A percentile compares a stretch with the other conserved stretches of the same genome.
Evolutionary conservation across 2,329 filamentous ascomycete genomes (phyloP).

Genomic region (Ploettnerulaceae sp.): DNA sequence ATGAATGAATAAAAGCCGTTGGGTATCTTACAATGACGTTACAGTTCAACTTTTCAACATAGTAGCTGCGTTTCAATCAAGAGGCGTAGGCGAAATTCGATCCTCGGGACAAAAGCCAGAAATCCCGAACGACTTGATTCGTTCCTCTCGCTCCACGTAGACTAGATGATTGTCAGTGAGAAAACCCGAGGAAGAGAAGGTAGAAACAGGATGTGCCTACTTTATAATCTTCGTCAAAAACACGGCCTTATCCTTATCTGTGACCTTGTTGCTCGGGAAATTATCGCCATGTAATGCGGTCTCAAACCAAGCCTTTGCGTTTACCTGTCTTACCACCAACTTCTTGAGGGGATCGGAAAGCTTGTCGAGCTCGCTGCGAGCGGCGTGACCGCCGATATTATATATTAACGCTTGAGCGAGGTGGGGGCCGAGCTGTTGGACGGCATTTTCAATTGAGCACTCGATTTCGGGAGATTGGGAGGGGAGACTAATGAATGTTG

Average conservation of each 20-base stretch:
- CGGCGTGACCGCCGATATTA: constrained; percentile 64
- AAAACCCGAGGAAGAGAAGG: neutral
- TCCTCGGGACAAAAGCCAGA: constrained; percentile 64
- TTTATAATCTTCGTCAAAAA: constrained; percentile 64
- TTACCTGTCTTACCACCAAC: constrained; percentile 52
- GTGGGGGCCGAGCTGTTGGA: constrained; percentile 56
- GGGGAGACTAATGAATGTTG: constrained; percentile 47
- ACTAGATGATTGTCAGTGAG: constrained; percentile 35
- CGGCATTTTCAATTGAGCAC: constrained; percentile 43
- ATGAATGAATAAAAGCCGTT: neutral
- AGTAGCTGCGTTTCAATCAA: too few species aligned
- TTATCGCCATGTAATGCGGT: constrained; percentile 48
- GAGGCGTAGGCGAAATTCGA: constrained; percentile 58
- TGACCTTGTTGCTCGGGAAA: constrained; percentile 53
- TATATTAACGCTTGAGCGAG: constrained; percentile 55
- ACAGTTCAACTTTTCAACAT: neutral
- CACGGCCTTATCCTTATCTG: constrained; percentile 52
- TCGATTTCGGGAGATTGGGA: constrained; percentile 34
- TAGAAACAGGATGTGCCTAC: constrained; percentile 37
- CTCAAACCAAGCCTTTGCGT: constrained; percentile 59
- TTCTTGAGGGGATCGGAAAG: constrained; percentile 68
- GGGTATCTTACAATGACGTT: constrained; percentile 1
- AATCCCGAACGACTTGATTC: constrained; percentile 64
- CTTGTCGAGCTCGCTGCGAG: constrained; percentile 67
- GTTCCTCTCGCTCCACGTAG: constrained; percentile 60